Evolutionary conservation across 495 filamentous ascomycete genomes (phyloP).

Genomic region (Neurospora sp.): DNA sequence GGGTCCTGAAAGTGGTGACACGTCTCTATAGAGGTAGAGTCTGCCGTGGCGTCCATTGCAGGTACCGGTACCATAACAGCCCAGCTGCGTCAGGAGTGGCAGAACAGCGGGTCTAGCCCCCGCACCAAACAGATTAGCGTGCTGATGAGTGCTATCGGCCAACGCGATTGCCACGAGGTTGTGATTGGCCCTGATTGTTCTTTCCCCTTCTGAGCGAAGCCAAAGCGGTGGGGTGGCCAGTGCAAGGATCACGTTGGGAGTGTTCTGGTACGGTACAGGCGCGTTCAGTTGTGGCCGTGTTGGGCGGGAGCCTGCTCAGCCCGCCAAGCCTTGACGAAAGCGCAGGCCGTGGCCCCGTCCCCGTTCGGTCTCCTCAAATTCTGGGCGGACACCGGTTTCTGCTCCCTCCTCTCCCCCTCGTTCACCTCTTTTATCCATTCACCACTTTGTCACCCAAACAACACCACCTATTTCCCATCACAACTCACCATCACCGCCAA

Average conservation of each 20-base stretch:
- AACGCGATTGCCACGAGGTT: neutral
- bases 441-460: neutral
- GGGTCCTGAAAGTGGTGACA: neutral
- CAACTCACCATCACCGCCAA: constrained; percentile 11
- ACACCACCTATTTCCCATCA: constrained; percentile 5
- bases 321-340: neutral
- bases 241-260: neutral
- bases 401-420: neutral
- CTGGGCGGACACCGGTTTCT: neutral
- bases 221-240: neutral
- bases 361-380: neutral
- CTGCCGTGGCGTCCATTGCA: neutral
- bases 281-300: neutral
- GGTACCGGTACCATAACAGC: neutral
- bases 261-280: neutral
- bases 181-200: neutral
- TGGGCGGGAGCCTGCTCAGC: neutral
- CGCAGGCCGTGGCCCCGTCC: neutral
- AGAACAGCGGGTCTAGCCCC: neutral
- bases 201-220: neutral
- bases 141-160: neutral
- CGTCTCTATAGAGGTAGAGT: neutral
- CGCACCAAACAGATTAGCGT: neutral
- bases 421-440: neutral
- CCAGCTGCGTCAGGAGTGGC: neutral